phyloP scores from a whole-genome alignment of 2,329 filamentous ascomycete genomes.

The Coniella vitis region DNA sequence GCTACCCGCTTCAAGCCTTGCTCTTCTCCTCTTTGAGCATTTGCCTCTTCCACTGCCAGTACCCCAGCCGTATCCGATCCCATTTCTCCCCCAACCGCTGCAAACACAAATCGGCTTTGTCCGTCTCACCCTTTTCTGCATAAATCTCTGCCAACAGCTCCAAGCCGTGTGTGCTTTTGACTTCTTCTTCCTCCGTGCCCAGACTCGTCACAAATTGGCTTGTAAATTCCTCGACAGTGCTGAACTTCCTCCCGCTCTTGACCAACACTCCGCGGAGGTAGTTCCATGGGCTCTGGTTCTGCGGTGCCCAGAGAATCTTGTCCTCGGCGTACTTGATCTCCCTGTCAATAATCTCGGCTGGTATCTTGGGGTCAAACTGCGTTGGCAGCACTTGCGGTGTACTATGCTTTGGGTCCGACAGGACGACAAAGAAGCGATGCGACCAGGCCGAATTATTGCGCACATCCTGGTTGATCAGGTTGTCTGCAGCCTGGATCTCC shows the following conservation, averaged over 20 bases:
- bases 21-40: slow-evolving; percentile 26
- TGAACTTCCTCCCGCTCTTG: slow-evolving; percentile 52
- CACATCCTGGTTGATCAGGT: slow-evolving; percentile 70
- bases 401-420: slow-evolving; percentile 51
- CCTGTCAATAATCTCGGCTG: slow-evolving; percentile 58
- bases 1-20: background rate
- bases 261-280: slow-evolving; percentile 73
- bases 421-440: slow-evolving; percentile 90
- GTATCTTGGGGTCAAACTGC: slow-evolving; percentile 48
- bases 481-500: slow-evolving; percentile 66
- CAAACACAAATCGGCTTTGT: slow-evolving; percentile 63
- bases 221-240: slow-evolving; percentile 40
- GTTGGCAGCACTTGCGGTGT: slow-evolving; percentile 43
- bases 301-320: slow-evolving; percentile 72
- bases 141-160: slow-evolving; percentile 68
- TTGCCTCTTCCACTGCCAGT: slow-evolving; percentile 75
- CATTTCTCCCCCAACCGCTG: slow-evolving; percentile 73
- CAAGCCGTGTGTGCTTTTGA: slow-evolving; percentile 59
- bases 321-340: slow-evolving; percentile 70
- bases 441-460: slow-evolving; percentile 98
- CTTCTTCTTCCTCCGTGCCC: slow-evolving; percentile 39
- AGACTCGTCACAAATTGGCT: slow-evolving; percentile 43
- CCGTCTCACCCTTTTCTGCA: slow-evolving; percentile 46
- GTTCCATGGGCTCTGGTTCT: slow-evolving; percentile 94
- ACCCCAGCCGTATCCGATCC: slow-evolving; percentile 84